These are phyloP conservation scores for Alternaria gaisen DNA, from an alignment of 2,329 filamentous ascomycete species.

Conservation along the genomic window DNA sequence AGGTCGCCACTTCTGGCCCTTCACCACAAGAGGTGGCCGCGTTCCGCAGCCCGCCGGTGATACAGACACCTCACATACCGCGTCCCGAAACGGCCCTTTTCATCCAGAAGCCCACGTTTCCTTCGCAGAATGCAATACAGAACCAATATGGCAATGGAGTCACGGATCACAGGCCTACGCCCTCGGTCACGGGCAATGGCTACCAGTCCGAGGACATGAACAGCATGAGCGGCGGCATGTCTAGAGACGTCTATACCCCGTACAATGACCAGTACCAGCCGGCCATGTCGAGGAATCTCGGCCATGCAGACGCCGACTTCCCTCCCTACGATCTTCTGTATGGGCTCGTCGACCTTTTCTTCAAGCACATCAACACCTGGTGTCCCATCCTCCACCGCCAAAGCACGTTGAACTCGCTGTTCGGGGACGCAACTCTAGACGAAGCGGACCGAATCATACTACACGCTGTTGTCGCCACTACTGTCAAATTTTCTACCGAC, in stretches of 20 bases:
- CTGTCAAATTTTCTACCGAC: conserved; percentile 84
- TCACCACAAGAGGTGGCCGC: conserved; percentile 45
- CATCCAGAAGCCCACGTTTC: conserved; percentile 56
- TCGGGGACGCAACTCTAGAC: conserved; percentile 74
- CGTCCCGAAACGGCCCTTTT: conserved; percentile 58
- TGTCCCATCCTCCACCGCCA: conserved; percentile 90
- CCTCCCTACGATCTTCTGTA: conserved; percentile 69
- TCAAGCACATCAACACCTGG: conserved; percentile 72
- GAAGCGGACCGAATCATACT: conserved; percentile 84
- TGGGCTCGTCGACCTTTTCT: conserved; percentile 68
- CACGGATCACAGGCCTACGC: conserved; percentile 43
- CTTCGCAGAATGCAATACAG: conserved; percentile 42
- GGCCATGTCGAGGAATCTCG: conserved; percentile 37
- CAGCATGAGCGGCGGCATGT: conserved; percentile 31
- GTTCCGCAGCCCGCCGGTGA: conserved; percentile 48
- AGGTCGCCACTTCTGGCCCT: conserved; percentile 31
- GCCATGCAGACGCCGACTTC: conserved; percentile 56
- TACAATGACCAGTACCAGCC: conserved; percentile 46
- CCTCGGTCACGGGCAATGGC: conserved; percentile 38
- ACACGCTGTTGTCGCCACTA: conserved; percentile 89
- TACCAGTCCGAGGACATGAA: conserved; percentile 42
- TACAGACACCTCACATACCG: conserved; percentile 54
- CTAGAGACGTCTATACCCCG: conserved; percentile 40
- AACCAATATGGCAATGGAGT: conserved; percentile 49
- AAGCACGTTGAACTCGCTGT: conserved; percentile 81